Percentiles rank a stretch among this genome's conserved stretches.
Evolutionary conservation across 2,329 filamentous ascomycete species (phyloP).

Genomic region (Rosellinia necatrix): DNA sequence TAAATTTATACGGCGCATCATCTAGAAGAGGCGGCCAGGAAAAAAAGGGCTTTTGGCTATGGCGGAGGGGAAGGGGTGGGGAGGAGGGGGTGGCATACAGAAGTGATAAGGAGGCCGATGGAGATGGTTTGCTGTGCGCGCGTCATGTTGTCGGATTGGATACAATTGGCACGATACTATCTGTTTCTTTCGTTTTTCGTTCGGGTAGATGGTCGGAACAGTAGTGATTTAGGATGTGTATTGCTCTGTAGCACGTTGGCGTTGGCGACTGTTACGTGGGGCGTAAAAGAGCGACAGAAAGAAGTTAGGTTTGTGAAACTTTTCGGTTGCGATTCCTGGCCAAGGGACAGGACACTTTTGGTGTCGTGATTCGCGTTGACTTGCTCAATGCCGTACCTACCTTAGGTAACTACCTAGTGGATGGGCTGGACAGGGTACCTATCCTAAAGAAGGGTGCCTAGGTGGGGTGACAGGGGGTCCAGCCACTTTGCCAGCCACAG

Average conservation of each 20-base stretch:
- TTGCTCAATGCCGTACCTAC: neutral
- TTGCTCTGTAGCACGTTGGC: neutral
- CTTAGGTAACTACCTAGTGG: neutral
- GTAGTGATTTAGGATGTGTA: neutral
- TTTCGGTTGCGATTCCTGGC: slow-evolving; percentile 7
- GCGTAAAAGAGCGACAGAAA: slow-evolving; percentile 28
- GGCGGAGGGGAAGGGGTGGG: neutral
- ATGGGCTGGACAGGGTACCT: neutral
- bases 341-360: slow-evolving; percentile 10
- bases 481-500: too few relatives aligned
- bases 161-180: neutral
- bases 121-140: slow-evolving; percentile 93
- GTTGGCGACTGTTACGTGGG: neutral
- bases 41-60: neutral
- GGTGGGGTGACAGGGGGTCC: too few relatives aligned
- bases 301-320: slow-evolving; percentile 1
- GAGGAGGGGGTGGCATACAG: slow-evolving; percentile 61
- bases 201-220: neutral
- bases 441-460: too few relatives aligned
- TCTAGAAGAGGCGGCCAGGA: too few relatives aligned
- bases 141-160: slow-evolving; percentile 69
- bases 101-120: slow-evolving; percentile 82
- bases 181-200: too few relatives aligned
- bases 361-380: slow-evolving; percentile 17
- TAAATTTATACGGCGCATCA: too few relatives aligned